Percentiles rank a stretch among this genome's conserved stretches.
These are phyloP conservation scores for Silene coronaria DNA, from an alignment of 179 eudicot species.

Conservation along the genomic window DNA sequence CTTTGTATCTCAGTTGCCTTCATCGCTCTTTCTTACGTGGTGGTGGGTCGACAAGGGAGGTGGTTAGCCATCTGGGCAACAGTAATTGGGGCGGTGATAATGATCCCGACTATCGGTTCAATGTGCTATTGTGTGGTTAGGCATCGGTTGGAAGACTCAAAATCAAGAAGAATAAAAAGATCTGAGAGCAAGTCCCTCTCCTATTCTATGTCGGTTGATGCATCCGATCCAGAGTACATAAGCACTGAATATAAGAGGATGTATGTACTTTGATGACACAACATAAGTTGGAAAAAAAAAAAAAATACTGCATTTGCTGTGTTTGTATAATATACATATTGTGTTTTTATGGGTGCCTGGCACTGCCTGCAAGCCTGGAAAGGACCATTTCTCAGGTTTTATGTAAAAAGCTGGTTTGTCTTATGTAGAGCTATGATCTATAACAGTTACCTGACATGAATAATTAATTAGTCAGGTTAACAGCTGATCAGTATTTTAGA, in stretches of 20 bases:
- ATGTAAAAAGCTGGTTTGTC: slow-evolving; percentile 14
- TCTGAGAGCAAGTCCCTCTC: slow-evolving; percentile 57
- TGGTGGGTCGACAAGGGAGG: slow-evolving; percentile 54
- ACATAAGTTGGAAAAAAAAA: not conserved
- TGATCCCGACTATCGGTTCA: slow-evolving; percentile 76
- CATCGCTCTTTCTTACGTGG: slow-evolving; percentile 70
- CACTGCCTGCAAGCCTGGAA: not conserved
- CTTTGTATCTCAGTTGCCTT: slow-evolving; percentile 71
- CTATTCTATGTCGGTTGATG: slow-evolving; percentile 57
- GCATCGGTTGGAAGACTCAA: slow-evolving; percentile 54
- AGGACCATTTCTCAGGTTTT: slow-evolving; percentile 10
- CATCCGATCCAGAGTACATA: slow-evolving; percentile 57
- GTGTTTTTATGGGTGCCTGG: slow-evolving; percentile 14
- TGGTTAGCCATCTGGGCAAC: slow-evolving; percentile 78
- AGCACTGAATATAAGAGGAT: slow-evolving; percentile 56
- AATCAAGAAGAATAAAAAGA: slow-evolving; percentile 48
- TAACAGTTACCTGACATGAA: slow-evolving; percentile 11
- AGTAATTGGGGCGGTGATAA: slow-evolving; percentile 65
- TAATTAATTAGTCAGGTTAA: slow-evolving; percentile 1
- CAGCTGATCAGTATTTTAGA: slow-evolving; percentile 8
- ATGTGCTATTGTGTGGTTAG: slow-evolving; percentile 75
- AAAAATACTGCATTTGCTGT: not conserved
- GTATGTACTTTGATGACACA: slow-evolving; percentile 59
- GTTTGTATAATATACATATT: slow-evolving; percentile 13
- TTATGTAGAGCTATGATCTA: slow-evolving; percentile 18